Evolutionary conservation across 108 stramenopile genomes (phyloP).

Genomic region (Parmales sp.): DNA sequence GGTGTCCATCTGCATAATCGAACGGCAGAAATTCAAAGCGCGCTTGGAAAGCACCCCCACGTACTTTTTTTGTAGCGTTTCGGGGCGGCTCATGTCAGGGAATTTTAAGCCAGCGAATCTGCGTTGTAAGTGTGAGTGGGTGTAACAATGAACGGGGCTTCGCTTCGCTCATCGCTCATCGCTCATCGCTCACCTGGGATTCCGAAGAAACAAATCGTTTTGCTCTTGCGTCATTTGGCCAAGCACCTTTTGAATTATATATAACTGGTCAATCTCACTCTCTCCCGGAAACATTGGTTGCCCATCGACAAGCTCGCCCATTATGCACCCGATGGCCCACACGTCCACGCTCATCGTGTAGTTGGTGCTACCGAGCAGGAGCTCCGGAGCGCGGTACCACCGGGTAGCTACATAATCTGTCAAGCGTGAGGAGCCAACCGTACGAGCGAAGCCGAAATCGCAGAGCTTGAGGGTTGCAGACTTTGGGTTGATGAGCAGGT

Average conservation of each 20-base stretch:
- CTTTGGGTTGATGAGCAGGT: slow-evolving; percentile 35
- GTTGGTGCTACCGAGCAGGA: slow-evolving; percentile 39
- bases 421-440: slow-evolving; percentile 14
- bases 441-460: slow-evolving; percentile 48
- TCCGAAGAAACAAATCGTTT: slow-evolving; percentile 40
- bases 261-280: slow-evolving; percentile 60
- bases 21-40: slow-evolving; percentile 33
- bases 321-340: slow-evolving; percentile 64
- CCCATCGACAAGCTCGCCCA: slow-evolving; percentile 56
- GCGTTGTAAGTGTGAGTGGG: too few relatives aligned
- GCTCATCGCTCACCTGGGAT: too few relatives aligned
- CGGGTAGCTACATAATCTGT: slow-evolving; percentile 61
- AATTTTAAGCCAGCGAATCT: slow-evolving; percentile 51
- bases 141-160: too few relatives aligned
- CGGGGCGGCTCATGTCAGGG: slow-evolving; percentile 44
- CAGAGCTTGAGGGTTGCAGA: slow-evolving; percentile 55
- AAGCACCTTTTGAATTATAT: slow-evolving; percentile 43
- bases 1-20: slow-evolving; percentile 34
- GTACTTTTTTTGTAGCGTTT: slow-evolving; percentile 53
- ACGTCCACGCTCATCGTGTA: slow-evolving; percentile 44
- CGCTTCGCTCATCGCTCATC: too few relatives aligned
- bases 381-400: slow-evolving; percentile 65
- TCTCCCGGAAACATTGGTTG: slow-evolving; percentile 57
- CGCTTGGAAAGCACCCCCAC: slow-evolving; percentile 37
- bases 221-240: slow-evolving; percentile 40